Conservation (phyloP, 129 eudicot genomes). For the Arctium lappa region DNA sequence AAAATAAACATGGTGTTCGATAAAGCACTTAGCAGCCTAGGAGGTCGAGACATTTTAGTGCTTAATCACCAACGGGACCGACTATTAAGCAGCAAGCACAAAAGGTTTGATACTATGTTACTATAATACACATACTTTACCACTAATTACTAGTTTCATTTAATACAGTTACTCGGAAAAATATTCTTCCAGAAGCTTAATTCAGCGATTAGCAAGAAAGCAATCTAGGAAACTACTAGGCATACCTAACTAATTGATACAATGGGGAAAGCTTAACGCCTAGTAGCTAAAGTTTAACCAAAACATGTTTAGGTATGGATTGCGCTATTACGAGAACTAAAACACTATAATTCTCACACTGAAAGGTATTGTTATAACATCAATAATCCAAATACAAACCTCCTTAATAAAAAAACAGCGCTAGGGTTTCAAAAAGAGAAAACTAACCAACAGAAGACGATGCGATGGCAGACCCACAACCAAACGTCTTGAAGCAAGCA, state of each 20-base stretch:
- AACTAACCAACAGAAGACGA: conserved; percentile 93
- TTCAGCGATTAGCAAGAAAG: neutral
- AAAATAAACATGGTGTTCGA: neutral
- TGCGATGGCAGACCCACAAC: conserved; percentile 98
- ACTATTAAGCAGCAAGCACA: neutral
- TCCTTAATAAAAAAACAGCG: neutral
- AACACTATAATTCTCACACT: neutral
- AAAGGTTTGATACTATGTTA: neutral
- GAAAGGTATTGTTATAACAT: neutral
- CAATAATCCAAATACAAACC: neutral
- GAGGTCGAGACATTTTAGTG: neutral
- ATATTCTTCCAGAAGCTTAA: neutral
- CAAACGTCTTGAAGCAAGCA: conserved; percentile 90
- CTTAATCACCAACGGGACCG: neutral
- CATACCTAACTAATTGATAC: neutral
- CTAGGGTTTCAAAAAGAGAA: neutral
- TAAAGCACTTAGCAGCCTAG: neutral
- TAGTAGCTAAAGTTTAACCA: neutral
- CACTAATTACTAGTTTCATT: neutral
- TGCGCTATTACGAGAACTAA: neutral
- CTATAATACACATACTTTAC: neutral
- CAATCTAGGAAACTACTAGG: neutral
- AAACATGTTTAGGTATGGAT: neutral
- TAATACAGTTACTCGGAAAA: neutral
- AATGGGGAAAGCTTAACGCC: neutral